Conservation (phyloP, 371 early-diverging fungal species). For the Thermomucor indicae-seudaticae region DNA sequence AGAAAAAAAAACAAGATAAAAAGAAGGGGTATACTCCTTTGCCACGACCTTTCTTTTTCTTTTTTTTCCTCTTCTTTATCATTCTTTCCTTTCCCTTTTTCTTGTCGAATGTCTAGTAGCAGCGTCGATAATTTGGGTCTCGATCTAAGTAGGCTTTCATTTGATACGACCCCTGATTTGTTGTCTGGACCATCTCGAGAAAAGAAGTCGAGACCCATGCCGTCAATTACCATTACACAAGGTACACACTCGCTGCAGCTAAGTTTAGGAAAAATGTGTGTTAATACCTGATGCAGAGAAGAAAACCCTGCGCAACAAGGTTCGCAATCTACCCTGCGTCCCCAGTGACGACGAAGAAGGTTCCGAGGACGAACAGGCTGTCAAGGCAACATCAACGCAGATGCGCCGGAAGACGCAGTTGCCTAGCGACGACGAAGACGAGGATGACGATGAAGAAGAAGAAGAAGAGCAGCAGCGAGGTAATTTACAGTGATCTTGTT, state of each 20-base stretch:
- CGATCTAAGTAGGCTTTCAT: constrained; percentile 20
- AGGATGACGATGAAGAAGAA: constrained; percentile 13
- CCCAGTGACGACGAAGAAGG: constrained; percentile 43
- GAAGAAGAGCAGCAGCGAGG: too few species aligned
- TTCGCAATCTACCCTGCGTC: constrained; percentile 31
- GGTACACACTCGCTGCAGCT: constrained; percentile 4
- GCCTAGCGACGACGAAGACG: constrained; percentile 35
- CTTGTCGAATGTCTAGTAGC: constrained; percentile 4
- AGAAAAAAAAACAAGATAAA: constrained; percentile 1
- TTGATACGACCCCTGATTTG: constrained; percentile 14
- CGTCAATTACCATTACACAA: constrained; percentile 17
- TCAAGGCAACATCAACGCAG: not conserved
- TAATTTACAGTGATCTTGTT: too few species aligned
- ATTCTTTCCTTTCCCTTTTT: constrained; percentile 1
- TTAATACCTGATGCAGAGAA: constrained; percentile 6
- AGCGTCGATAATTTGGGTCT: constrained; percentile 21
- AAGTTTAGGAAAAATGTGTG: not conserved
- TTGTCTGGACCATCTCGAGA: not conserved
- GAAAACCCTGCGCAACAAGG: constrained; percentile 12
- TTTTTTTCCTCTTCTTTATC: constrained; percentile 10
- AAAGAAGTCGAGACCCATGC: constrained; percentile 1
- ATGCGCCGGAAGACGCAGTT: constrained; percentile 16
- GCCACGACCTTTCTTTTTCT: constrained; percentile 4
- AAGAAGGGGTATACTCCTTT: too few species aligned
- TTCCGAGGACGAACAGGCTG: constrained; percentile 25